Evolutionary conservation across 1,284 basidiomycete genomes (phyloP).

Genomic region (Cystobasidium sp.): DNA sequence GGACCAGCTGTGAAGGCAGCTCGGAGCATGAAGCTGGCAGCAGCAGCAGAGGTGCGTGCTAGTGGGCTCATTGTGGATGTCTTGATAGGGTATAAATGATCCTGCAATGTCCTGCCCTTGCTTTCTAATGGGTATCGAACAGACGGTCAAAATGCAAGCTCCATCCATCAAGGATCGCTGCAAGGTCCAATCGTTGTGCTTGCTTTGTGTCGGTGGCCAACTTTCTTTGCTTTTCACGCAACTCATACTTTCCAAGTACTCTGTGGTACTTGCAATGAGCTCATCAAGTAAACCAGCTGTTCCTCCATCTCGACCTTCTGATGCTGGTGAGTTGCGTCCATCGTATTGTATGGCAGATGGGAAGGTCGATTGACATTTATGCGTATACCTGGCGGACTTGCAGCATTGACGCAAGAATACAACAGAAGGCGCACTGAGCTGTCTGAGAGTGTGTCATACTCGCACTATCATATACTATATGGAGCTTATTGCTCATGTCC

Average conservation of each 20-base stretch:
- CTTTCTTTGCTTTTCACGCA: background rate
- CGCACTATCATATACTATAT: background rate
- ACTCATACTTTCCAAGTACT: background rate
- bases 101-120: background rate
- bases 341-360: background rate
- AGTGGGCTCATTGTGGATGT: slow-evolving; percentile 16
- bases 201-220: slow-evolving; percentile 11
- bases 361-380: slow-evolving; percentile 5
- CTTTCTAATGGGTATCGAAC: background rate
- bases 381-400: background rate
- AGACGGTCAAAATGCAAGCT: background rate
- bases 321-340: slow-evolving; percentile 22
- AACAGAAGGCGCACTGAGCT: slow-evolving; percentile 40
- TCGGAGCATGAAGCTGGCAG: slow-evolving; percentile 8
- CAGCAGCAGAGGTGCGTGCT: slow-evolving; percentile 13
- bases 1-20: slow-evolving; percentile 11
- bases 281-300: slow-evolving; percentile 16
- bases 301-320: slow-evolving; percentile 26
- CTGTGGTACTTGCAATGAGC: slow-evolving; percentile 25
- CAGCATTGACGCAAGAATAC: slow-evolving; percentile 39
- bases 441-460: slow-evolving; percentile 36
- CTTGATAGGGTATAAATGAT: background rate
- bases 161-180: background rate
- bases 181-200: slow-evolving; percentile 9
- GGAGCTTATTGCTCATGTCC: background rate